Evolutionary conservation across 768 basidiomycete species (phyloP), one percentile per base, ranked within the genome.

Genomic region (Russula virescens): DNA sequence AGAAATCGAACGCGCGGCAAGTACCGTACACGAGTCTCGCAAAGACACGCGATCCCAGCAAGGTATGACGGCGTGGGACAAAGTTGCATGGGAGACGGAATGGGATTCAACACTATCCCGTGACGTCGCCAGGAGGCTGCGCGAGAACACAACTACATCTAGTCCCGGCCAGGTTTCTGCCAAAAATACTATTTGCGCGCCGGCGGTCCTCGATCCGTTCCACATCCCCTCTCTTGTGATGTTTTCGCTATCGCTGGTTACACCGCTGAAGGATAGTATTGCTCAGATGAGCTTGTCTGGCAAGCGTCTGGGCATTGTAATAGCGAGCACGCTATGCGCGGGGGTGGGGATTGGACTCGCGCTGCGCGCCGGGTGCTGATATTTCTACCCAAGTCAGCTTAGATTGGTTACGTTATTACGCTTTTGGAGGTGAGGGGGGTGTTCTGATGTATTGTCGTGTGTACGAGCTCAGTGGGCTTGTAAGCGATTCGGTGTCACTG

Each of bases 71-170:
- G 25, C 45, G 9, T 88, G 86, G 87, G 79, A 80, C 69, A 85
- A 86, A 73, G 78, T 79, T 18, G 78, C 74, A 53, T 88, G 86
- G 86, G 87, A 88, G 69, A 76, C 81, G 2, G 82, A 86, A 67
- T 88, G 85, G 85, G 81, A 83, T 67, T 73, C 72, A 18, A 75
- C 73, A 38, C 75, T 88, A n/a, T 87, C 86, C 21, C 75, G 77
- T 42, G 85, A 88, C 55, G 85, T 87, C 38, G 83, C 85, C 14
- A 72, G 72, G 46, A 74, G 81, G 18, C 63, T 81, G 54, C 77
- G 81, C 34, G 76, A 81, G 49, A 75, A 75, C 55, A 72, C 68
- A 21, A 35, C 48, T 42, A 60, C 48, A 2, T 54, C 48, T 28
- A 19, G 40, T 38, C 52, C 45, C 52, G 56, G 40, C 53, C 52